phyloP scores from a whole-genome alignment of 2,329 filamentous ascomycete genomes.

The Amauroascus niger region DNA sequence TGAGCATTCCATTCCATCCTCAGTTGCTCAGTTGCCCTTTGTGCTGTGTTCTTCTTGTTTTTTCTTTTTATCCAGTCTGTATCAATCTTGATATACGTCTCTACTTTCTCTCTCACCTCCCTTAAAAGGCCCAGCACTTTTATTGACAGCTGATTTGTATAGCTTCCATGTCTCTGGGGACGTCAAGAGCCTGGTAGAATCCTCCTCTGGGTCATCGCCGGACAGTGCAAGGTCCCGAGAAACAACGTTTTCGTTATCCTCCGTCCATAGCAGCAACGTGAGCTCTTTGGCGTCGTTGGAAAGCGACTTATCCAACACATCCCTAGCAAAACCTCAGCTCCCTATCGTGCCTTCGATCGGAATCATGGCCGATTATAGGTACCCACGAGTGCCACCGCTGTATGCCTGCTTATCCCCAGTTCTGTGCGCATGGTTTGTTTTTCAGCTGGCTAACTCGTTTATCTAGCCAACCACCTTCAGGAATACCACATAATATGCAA shows the following conservation, averaged over 20 bases:
- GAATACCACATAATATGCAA: conserved; percentile 36
- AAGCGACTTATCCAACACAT: conserved; percentile 17
- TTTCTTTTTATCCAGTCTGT: too few relatives aligned
- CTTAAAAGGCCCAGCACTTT: neutral
- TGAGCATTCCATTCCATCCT: neutral
- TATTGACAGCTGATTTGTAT: neutral
- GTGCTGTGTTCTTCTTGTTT: too few relatives aligned
- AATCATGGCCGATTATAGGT: conserved; percentile 32
- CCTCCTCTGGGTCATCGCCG: conserved; percentile 46
- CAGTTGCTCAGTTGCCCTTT: neutral
- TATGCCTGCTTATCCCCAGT: conserved; percentile 24
- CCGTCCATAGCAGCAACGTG: conserved; percentile 30
- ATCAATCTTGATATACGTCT: too few relatives aligned
- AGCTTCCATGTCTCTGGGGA: conserved; percentile 1
- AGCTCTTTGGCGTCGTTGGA: conserved; percentile 23
- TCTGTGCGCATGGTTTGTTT: neutral
- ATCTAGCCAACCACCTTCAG: conserved; percentile 38
- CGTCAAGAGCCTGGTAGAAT: conserved; percentile 28
- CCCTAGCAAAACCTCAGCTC: conserved; percentile 27
- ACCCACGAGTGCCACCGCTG: conserved; percentile 32
- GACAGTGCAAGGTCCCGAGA: conserved; percentile 44
- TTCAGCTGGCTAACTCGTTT: neutral
- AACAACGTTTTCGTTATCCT: conserved; percentile 40
- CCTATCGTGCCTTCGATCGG: conserved; percentile 27
- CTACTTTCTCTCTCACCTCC: neutral